Evolutionary conservation across 2,329 filamentous ascomycete genomes (phyloP).

Genomic region (Ophiostoma sp.): DNA sequence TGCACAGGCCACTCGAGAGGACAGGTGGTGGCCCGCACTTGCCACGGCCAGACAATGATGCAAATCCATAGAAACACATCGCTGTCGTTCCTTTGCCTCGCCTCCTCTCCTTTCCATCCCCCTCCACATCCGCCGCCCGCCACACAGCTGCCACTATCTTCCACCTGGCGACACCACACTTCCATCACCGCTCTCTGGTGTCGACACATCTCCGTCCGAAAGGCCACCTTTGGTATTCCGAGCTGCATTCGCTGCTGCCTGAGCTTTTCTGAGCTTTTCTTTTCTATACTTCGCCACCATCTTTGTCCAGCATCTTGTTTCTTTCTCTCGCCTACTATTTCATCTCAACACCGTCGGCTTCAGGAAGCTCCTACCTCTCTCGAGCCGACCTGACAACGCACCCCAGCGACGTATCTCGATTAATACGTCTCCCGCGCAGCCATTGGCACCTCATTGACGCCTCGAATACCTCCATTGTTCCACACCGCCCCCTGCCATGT

Average conservation of each 20-base stretch:
- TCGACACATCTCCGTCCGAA: background rate
- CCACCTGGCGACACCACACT: constrained; percentile 17
- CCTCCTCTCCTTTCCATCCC: constrained; percentile 9
- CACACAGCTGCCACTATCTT: constrained; percentile 1
- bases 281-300: background rate
- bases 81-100: background rate
- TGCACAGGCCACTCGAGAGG: constrained; percentile 28
- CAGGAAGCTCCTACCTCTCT: background rate
- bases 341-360: background rate
- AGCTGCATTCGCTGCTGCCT: constrained; percentile 15
- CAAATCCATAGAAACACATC: constrained; percentile 16
- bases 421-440: background rate
- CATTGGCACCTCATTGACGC: background rate
- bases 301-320: background rate
- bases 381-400: background rate
- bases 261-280: background rate
- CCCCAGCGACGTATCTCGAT: background rate
- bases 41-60: constrained; percentile 24
- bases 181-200: constrained; percentile 15
- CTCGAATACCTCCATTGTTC: constrained; percentile 1
- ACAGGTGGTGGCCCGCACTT: constrained; percentile 25
- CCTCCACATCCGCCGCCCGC: constrained; percentile 4
- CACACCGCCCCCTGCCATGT: constrained; percentile 48
- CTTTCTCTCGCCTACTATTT: background rate
- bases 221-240: constrained; percentile 16